Evolutionary conservation across 2,329 filamentous ascomycete species (phyloP), one percentile per base, ranked within the genome.

Genomic region (Trichophyton equinum): DNA sequence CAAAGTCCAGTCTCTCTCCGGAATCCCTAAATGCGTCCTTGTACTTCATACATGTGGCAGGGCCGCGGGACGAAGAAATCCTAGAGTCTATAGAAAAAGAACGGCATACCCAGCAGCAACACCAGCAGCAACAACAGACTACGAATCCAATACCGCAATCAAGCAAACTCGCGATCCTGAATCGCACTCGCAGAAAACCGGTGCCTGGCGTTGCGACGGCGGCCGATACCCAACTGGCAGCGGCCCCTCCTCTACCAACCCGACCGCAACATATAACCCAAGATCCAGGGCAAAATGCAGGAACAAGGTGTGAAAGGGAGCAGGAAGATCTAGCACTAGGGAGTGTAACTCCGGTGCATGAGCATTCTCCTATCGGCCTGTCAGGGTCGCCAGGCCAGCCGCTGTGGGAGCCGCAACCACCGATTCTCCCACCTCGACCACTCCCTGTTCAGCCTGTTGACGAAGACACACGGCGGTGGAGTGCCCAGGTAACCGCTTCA

Each of bases 21-120:
- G 86, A 91, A 71, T 92, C 96, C 70, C 86, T 99, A 57, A 84
- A 87, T 61, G 89, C 85, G 68, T 95, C 87, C 13, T 80, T 99
- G 4, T 99, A 97, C 75, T 97, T 94, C 71, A 78, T 96, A 59
- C 92, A 97, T 74, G 82, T 95, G 44, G 82, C 89, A 62, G 79
- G 81, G 1, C 81, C 83, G 2, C 79, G 83, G 44, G 82, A 88
- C 64, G 73, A 78, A 27, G 68, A 67, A 51, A 63, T 77, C 22
- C 68, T 76, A 15, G 67, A 74, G 57, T 69, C 74, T 64, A 68
- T 72, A 56, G 73, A 76, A 63, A 66, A 71, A 55, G 71, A 76
- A 61, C 70, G 61, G 15, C 49, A 55, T 18, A 20, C 40, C 6
- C 60, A 57, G 40, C 20, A 47, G 4, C 33, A 36, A 4, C 33